Base-by-base conservation (phyloP, 2,329 filamentous ascomycete species). In the Alternaria solani region DNA sequence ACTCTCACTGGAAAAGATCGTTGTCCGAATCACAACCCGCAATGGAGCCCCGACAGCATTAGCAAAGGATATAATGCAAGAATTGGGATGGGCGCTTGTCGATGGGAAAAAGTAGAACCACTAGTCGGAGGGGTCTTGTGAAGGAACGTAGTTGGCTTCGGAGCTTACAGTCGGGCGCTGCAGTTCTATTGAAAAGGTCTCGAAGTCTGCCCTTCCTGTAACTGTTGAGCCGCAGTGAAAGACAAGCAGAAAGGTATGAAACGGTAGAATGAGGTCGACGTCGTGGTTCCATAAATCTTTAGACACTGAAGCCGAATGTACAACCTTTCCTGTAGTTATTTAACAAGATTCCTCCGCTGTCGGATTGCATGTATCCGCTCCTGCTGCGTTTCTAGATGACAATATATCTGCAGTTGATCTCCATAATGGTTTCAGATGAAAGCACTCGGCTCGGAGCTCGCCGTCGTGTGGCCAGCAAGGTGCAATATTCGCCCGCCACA, bases 1-100 rank as follows among this genome's bases (percentile, higher is more conserved):
- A 23, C 16, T 43, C 23, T 59, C 55, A 53, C 34, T 64, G 32
- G 12, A 25, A 38, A 55, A 47, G n/a, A 57, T 64, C 34, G 44
- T 57, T 20, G 56, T 64, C 26, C 55, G 56, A 49, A 39, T 59
- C 32, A 14, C 52, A 12, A 51, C 32, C 47, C 7, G n/a, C 34
- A 28, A 62, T 55, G 42, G 59, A 23, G n/a, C 51, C 16, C 57
- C 53, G 8, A 47, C 30, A 11, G 23, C 26, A 49, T 18, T 30
- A 51, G 38, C 38, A 4, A 39, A 39, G 38, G 1, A 39, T 20
- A 20, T 39, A 7, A 39, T 39, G 38, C n/a, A 20, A 20, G 38
- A n/a, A 2, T n/a, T 12, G 8, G 8, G n/a, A 39, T 6, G 8
- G n/a, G n/a, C 9, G 38, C n/a, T 39, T 20, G 38, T 39, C n/a